These are phyloP conservation scores for Haematococcus lacustris DNA, from an alignment of 139 green algal species.

Conservation along the genomic window DNA sequence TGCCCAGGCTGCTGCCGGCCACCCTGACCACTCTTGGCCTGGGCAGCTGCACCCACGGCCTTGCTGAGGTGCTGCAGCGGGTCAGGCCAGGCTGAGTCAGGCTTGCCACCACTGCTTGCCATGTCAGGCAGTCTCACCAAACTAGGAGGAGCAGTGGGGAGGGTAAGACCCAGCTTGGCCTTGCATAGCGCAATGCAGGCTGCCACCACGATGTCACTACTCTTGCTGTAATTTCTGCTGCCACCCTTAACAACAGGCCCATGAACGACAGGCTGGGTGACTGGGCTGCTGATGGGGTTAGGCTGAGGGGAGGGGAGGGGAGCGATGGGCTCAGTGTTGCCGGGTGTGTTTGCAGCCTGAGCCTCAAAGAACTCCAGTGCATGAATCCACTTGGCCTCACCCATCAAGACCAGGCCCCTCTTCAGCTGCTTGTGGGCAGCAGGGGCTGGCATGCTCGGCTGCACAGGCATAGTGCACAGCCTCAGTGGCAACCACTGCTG, in stretches of 20 bases:
- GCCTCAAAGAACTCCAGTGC: slow-evolving; percentile 18
- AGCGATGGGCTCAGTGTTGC: no score
- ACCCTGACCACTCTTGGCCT: not conserved
- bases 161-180: slow-evolving; percentile 7
- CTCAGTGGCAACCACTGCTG: no score
- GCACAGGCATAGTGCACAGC: no score
- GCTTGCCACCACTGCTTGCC: not conserved
- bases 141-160: no score
- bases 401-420: slow-evolving; percentile 21
- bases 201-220: not conserved
- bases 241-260: no score
- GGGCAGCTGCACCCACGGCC: not conserved
- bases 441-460: not conserved
- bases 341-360: no score
- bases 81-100: not conserved
- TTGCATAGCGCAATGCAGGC: not conserved
- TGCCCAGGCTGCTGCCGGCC: not conserved
- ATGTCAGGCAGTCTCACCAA: no score
- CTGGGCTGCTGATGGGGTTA: no score
- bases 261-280: no score
- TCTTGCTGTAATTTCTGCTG: no score
- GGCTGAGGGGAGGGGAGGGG: no score
- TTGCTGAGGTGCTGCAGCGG: slow-evolving; percentile 11
- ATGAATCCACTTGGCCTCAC: slow-evolving; percentile 19
- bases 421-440: not conserved